Percentiles rank a stretch among this genome's conserved stretches.
These are phyloP conservation scores for Dactylellina cionopaga DNA, from an alignment of 2,329 filamentous ascomycete species.

Conservation along the genomic window DNA sequence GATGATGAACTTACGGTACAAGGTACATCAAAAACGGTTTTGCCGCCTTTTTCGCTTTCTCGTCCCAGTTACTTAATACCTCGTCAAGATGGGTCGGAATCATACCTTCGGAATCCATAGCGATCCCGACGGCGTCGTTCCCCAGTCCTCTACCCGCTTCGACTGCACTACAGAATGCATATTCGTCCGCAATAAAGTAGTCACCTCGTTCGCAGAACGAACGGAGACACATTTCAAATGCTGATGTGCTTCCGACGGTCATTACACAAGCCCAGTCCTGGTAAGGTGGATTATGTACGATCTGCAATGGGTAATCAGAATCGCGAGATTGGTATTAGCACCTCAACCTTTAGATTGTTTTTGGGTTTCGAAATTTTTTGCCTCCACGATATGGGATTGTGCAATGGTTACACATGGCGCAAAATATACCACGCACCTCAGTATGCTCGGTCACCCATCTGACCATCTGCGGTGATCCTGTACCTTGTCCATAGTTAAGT, in stretches of 20 bases:
- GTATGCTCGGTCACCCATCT: conserved; percentile 95
- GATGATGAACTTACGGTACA: conserved; percentile 64
- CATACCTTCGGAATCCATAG: conserved; percentile 74
- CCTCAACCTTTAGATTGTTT: neutral
- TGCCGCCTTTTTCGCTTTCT: conserved; percentile 65
- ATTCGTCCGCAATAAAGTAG: conserved; percentile 85
- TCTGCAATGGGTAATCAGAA: conserved; percentile 58
- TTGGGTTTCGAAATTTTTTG: neutral
- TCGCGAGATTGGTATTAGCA: conserved; percentile 22
- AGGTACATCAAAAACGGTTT: conserved; percentile 77
- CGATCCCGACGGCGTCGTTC: conserved; percentile 69
- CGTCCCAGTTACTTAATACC: conserved; percentile 74
- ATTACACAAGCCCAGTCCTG: conserved; percentile 87
- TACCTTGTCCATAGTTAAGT: conserved; percentile 91
- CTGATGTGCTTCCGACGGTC: conserved; percentile 85
- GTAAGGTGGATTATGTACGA: conserved; percentile 86
- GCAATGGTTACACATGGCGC: conserved; percentile 20
- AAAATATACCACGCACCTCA: conserved; percentile 65
- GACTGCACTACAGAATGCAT: conserved; percentile 82
- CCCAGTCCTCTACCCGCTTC: conserved; percentile 74
- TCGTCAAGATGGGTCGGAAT: conserved; percentile 71
- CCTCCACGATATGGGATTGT: conserved; percentile 33
- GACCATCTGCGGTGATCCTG: conserved; percentile 84
- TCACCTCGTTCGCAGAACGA: conserved; percentile 83
- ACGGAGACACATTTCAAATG: conserved; percentile 82